These are phyloP conservation scores for Boletus barrowsii DNA, from an alignment of 768 basidiomycete genomes.

Conservation along the genomic window DNA sequence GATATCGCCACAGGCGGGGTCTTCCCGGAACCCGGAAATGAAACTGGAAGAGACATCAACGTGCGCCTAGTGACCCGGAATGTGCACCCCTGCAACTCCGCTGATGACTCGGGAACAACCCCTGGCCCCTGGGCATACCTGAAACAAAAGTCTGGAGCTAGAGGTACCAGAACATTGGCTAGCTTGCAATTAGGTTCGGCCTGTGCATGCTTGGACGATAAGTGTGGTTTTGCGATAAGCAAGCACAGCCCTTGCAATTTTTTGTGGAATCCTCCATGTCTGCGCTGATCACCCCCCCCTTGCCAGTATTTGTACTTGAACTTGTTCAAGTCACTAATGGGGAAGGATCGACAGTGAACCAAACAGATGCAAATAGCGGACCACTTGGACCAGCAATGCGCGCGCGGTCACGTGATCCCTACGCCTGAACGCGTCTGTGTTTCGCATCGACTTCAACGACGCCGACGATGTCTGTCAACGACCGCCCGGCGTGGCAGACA, in stretches of 20 bases:
- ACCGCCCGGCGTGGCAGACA: constrained; percentile 76
- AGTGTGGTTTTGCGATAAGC: neutral
- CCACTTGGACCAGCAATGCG: constrained; percentile 15
- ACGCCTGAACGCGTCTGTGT: constrained; percentile 7
- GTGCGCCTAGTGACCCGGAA: neutral
- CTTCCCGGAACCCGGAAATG: neutral
- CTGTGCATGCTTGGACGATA: neutral
- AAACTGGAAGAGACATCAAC: constrained; percentile 1
- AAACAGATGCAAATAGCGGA: constrained; percentile 21
- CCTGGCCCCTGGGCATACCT: constrained; percentile 1
- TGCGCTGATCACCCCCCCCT: neutral
- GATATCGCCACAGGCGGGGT: constrained; percentile 6
- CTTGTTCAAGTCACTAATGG: neutral
- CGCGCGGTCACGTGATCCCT: constrained; percentile 30
- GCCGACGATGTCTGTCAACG: constrained; percentile 6
- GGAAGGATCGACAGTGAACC: constrained; percentile 14
- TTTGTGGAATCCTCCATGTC: neutral
- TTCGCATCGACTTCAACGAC: neutral
- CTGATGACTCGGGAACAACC: constrained; percentile 1
- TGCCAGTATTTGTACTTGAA: too few relatives aligned
- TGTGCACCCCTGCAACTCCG: neutral
- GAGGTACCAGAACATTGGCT: neutral
- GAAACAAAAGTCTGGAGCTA: constrained; percentile 8
- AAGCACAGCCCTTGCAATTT: neutral
- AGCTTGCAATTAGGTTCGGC: neutral